Conservation (phyloP, 176 grass and related monocot genomes). For the Eragrostis nindensis region DNA sequence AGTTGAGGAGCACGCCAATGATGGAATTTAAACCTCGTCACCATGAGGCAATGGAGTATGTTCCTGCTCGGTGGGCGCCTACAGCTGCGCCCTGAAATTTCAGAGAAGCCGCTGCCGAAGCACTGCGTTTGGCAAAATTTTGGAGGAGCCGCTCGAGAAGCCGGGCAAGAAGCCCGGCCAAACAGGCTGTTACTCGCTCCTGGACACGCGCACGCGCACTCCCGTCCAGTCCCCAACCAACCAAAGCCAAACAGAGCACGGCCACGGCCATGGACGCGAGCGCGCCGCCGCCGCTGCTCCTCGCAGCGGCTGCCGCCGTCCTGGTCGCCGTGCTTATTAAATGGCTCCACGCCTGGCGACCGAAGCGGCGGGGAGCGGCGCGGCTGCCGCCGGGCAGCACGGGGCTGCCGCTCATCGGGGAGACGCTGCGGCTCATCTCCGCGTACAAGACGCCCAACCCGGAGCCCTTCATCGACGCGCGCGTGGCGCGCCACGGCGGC, state of each 20-base stretch:
- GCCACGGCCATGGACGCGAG: slow-evolving; percentile 36
- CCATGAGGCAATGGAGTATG: no score
- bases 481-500: slow-evolving; percentile 62
- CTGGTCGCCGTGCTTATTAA: background rate
- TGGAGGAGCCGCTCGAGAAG: no score
- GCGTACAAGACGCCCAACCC: slow-evolving; percentile 92
- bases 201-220: slow-evolving; percentile 36
- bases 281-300: slow-evolving; percentile 21
- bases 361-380: background rate
- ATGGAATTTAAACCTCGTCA: no score
- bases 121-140: no score
- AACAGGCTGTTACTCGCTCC: background rate
- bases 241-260: slow-evolving; percentile 17
- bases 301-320: background rate
- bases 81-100: no score
- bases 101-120: no score
- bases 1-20: no score
- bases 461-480: slow-evolving; percentile 88
- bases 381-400: slow-evolving; percentile 77
- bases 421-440: slow-evolving; percentile 84
- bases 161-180: no score
- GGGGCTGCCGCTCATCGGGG: slow-evolving; percentile 78
- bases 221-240: slow-evolving; percentile 26
- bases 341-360: background rate
- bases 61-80: no score